A percentile compares a stretch with the other conserved stretches of the same genome.
These are phyloP conservation scores for Clavaria fumosa DNA, from an alignment of 768 basidiomycete species.

Conservation along the genomic window DNA sequence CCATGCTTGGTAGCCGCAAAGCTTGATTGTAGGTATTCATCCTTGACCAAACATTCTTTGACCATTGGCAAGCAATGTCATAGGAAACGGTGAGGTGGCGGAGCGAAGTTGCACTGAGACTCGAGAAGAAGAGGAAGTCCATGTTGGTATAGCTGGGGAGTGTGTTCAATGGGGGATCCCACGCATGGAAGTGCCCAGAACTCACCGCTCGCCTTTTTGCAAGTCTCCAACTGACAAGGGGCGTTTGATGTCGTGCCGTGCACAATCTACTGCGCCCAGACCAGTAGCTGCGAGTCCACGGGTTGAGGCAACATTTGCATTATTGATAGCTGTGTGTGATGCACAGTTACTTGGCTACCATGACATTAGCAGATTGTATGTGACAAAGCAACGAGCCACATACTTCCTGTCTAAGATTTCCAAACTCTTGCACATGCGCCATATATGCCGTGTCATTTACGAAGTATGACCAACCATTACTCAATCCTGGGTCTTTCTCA, in stretches of 20 bases:
- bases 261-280: constrained; percentile 3
- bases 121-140: constrained; percentile 4
- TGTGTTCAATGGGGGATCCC: not conserved
- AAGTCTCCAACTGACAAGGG: constrained; percentile 4
- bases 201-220: constrained; percentile 5
- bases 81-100: constrained; percentile 9
- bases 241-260: constrained; percentile 4
- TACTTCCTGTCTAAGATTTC: constrained; percentile 3
- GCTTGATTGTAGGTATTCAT: constrained; percentile 4
- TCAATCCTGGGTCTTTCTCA: constrained; percentile 7
- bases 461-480: constrained; percentile 8
- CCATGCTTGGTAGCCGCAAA: not conserved
- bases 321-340: not conserved
- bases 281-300: constrained; percentile 3
- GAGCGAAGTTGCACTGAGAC: not conserved
- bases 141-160: constrained; percentile 1
- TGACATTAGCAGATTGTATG: not conserved
- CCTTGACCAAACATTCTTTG: constrained; percentile 9
- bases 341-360: not conserved
- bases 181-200: not conserved
- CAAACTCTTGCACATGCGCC: constrained; percentile 4
- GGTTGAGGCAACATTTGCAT: not conserved
- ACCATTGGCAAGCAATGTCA: constrained; percentile 16
- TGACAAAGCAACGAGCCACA: not conserved
- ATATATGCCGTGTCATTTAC: constrained; percentile 7